Base-by-base conservation (phyloP, 139 green algal species). In the Haematococcus lacustris region DNA sequence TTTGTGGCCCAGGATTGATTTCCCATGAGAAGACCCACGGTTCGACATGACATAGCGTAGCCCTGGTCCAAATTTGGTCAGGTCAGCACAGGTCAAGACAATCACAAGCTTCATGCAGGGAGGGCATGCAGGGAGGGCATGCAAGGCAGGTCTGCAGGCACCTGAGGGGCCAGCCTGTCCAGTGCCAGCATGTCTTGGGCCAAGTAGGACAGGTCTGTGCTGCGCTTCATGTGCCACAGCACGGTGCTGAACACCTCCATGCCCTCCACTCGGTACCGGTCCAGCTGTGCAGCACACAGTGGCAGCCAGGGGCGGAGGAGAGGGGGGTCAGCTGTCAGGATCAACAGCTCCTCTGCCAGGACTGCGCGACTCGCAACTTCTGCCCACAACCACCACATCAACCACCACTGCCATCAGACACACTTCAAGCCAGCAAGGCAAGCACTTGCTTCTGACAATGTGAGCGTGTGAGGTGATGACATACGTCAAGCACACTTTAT, bases 151-250 rank as follows among this genome's bases (percentile, higher is more conserved):
- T 60, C 38, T 96, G 17, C 87, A 38, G 67, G 9, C 47, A 83
- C 83, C 66, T 91, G 70, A 13, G 94, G 90, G 21, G 84, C 88
- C 33, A 90, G 76, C 2, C 94, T 77, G 81, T 98, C 94, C n/a
- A 93, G 73, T 1, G 85, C 81, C 23, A 92, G 37, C 1, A 81
- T 81, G 38, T 92, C 85, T 77, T 96, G 88, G n/a, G 94, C 94
- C 62, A 98, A 88, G 74, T 91, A 82, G 17, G 80, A 85, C 61
- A 98, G 83, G 73, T 97, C 88, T 64, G 90, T 83, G 66, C 96
- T 90, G n/a, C 79, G 80, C 77, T 91, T 91, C 65, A 97, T 80
- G 83, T 98, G 94, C 95, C 94, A 98, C 71, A 98, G 85, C 76
- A 97, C 92, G 0, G 93, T 98, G 76, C 75, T 89, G 87, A 96